phyloP scores from a whole-genome alignment of 345 rosid species.

The Salix koriyanagi region DNA sequence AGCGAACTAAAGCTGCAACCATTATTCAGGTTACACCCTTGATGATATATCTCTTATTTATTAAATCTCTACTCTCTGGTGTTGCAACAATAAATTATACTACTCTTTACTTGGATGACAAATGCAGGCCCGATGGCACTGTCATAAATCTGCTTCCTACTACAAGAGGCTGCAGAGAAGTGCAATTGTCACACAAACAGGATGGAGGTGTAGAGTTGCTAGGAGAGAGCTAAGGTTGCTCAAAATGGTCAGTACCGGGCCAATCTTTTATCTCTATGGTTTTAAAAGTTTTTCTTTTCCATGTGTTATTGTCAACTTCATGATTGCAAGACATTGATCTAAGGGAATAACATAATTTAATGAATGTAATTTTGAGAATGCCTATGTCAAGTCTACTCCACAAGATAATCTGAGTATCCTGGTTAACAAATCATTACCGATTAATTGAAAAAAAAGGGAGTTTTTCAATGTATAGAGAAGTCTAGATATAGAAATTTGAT shows the following conservation, averaged over 20 bases:
- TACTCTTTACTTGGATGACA: slow-evolving; percentile 1
- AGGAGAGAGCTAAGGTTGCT: slow-evolving; percentile 65
- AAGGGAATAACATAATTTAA: background rate
- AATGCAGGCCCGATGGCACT: slow-evolving; percentile 65
- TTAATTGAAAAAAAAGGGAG: background rate
- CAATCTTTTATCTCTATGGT: slow-evolving; percentile 1
- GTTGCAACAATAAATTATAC: background rate
- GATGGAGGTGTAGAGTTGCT: slow-evolving; percentile 77
- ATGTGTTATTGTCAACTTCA: background rate
- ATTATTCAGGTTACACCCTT: slow-evolving; percentile 49
- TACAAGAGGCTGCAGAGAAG: slow-evolving; percentile 63
- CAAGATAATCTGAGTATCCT: background rate
- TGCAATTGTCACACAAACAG: slow-evolving; percentile 52
- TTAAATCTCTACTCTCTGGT: background rate
- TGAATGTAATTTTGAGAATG: background rate
- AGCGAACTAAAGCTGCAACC: slow-evolving; percentile 59
- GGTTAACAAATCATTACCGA: background rate
- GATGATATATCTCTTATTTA: background rate
- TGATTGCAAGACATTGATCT: background rate
- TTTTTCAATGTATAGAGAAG: background rate
- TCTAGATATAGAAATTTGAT: background rate
- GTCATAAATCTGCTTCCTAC: slow-evolving; percentile 48
- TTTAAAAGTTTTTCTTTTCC: background rate
- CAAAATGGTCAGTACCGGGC: slow-evolving; percentile 52
- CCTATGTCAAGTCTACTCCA: background rate